Evolutionary conservation across 2,329 filamentous ascomycete genomes (phyloP), one percentile per base, ranked within the genome.

Genomic region (Ambrosiella cleistominuta): DNA sequence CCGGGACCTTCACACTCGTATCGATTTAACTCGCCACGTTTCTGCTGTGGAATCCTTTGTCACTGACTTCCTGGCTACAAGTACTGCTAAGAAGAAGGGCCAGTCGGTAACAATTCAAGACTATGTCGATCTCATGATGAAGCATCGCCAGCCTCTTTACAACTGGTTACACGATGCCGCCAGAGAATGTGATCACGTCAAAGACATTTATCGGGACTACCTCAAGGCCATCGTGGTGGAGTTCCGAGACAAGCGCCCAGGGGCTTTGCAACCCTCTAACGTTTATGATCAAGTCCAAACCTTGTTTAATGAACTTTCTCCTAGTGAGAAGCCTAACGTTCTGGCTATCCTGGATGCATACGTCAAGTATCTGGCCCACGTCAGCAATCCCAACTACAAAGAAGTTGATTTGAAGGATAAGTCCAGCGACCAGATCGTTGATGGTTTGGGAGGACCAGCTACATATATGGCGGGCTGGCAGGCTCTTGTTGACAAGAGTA

Each of bases 11-110:
- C 87, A 91, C 66, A 78, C 85, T 57, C 77, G 78, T 1, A 77
- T 89, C 27, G 83, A 90, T 64, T 74, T 91, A 5, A 80, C 79
- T 39, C 81, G 81, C 44, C 85, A 86, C 17, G 68, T 91, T 6
- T 75, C 76, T 42, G 81, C 86, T 40, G 72, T 79, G 1, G 81
- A 90, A 66, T 72, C 70, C 8, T 89, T 93, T 64, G 66, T 90
- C 19, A 77, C 78, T 5, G 86, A 89, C 62, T 77, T 90, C 59
- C 79, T 93, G 66, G 70, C 70, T 57, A 63, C 54, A 4, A 64
- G 62, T 44, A 51, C 62, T 38, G 27, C 54, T 7, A 60, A 53
- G 53, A 52, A 61, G n/a, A 59, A 61, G 40, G 54, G 57, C 15
- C 54, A 62, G 2, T 69, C 71, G 8, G 72, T 74, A 36, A 81